Evolutionary conservation across 1,284 basidiomycete genomes (phyloP), one percentile per base, ranked within the genome.

Genomic region (Blastosporella zonata): DNA sequence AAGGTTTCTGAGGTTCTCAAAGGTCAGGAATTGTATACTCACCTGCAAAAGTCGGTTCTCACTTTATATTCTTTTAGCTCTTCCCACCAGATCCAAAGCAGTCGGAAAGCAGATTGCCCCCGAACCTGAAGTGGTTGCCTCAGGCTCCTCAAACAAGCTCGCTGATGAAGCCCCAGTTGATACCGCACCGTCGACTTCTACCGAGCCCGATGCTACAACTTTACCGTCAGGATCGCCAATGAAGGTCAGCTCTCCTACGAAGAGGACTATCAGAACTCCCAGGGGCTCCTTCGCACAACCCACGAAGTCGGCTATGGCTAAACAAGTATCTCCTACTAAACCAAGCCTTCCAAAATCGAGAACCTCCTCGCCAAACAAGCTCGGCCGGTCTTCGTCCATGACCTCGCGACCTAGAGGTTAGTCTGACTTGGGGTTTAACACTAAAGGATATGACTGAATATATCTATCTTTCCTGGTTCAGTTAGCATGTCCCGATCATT

Each of bases 321-420:
- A 56, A 40, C 48, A 52, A 25, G 34, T 29, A 3, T 54, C 56
- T 18, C 53, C 56, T 6, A 53, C 53, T 10, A 62, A 61, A 34
- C 43, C 50, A 1, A 58, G 43, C 40, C 53, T 53, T 42, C 29
- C 53, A 1, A 67, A 65, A 25, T 52, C 58, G 13, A 52, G 52
- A 20, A 55, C 58, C 2, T 54, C 61, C 20, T 71, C 71, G 3
- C 69, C 69, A 1, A 62, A 52, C 3, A 74, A 71, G 52, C 58
- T 68, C 17, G 62, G 59, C 4, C 63, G 67, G 23, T 62, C 67
- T 3, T 56, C 63, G 13, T 66, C 66, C 9, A 60, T 67, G 61
- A 47, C 57, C 22, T 54, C 56, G 29, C 63, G 62, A 33, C 62
- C 63, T 21, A 54, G 59, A 47, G 60, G 68, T 71, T 54, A 55